Evolutionary conservation across 768 basidiomycete genomes (phyloP).

Genomic region (Hygrophorus pudorinus): DNA sequence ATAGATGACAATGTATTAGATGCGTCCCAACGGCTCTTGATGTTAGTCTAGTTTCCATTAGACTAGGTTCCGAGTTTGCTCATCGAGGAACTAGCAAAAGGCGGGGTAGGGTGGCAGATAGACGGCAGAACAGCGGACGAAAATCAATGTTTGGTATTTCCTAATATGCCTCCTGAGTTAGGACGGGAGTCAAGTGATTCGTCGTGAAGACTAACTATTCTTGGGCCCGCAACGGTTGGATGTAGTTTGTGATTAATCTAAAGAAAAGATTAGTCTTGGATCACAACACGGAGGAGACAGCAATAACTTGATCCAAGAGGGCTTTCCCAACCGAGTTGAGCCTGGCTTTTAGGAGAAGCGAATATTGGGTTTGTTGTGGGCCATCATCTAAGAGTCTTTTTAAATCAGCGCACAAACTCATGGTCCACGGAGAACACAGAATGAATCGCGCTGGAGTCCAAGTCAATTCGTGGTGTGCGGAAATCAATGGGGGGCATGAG

Average conservation of each 20-base stretch:
- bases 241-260: not conserved
- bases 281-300: not conserved
- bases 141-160: constrained; percentile 3
- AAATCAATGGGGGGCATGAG: not conserved
- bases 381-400: constrained; percentile 16
- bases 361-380: constrained; percentile 15
- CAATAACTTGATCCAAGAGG: constrained; percentile 20
- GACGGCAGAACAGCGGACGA: constrained; percentile 6
- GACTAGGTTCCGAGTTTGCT: not conserved
- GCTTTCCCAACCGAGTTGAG: constrained; percentile 16
- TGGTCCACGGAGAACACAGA: constrained; percentile 41
- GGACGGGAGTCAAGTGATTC: not conserved
- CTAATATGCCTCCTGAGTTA: constrained; percentile 1
- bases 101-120: constrained; percentile 2
- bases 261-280: not conserved
- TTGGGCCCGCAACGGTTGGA: not conserved
- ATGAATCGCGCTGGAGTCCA: constrained; percentile 17
- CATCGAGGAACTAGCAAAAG: constrained; percentile 9
- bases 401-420: constrained; percentile 31
- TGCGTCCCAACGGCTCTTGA: no score
- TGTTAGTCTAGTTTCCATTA: no score
- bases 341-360: constrained; percentile 20
- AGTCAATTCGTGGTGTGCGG: not conserved
- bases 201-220: not conserved
- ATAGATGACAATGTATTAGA: not conserved